Base-by-base conservation (phyloP, 306 rosid genomes). In the Amphicarpaea edgeworthii region DNA sequence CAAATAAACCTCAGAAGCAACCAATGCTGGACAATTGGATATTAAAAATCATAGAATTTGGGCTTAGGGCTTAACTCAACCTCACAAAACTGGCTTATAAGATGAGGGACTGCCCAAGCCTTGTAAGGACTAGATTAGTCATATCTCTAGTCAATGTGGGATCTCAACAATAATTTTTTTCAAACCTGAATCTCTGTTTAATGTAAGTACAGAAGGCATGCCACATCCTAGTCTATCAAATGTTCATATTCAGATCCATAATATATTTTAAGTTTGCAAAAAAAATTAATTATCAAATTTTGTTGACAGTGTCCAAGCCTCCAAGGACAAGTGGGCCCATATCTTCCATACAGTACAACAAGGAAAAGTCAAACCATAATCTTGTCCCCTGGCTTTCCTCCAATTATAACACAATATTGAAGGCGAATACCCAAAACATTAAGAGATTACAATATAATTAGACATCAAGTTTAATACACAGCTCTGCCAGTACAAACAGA, bases 391-490 rank as follows among this genome's bases (percentile, higher is more conserved):
- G 5, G 32, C 32, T 28, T 28, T 28, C 32, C 32, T 28, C 32
- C 32, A 28, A 28, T 28, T 28, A 28, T 28, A 28, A 28, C 32
- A 28, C 32, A 28, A 28, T 28, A 28, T 28, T 28, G 32, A 5
- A 28, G 32, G 32, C n/a, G n/a, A n/a, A n/a, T n/a, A n/a, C n/a
- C n/a, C n/a, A n/a, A n/a, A n/a, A n/a, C n/a, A n/a, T n/a, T n/a
- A n/a, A n/a, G n/a, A n/a, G n/a, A n/a, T n/a, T n/a, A n/a, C n/a
- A n/a, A n/a, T n/a, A n/a, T n/a, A n/a, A n/a, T n/a, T n/a, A n/a
- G n/a, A n/a, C n/a, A 30, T 61, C 21, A 43, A 32, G 79, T 20
- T 72, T 32, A 74, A 68, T 74, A 34, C 51, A 82, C 21, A 37
- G 34, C 41, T 20, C 60, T 32, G 82, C 50, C 32, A 16, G 37